Evolutionary conservation across 768 basidiomycete genomes (phyloP).

Genomic region (Mycena amicta): DNA sequence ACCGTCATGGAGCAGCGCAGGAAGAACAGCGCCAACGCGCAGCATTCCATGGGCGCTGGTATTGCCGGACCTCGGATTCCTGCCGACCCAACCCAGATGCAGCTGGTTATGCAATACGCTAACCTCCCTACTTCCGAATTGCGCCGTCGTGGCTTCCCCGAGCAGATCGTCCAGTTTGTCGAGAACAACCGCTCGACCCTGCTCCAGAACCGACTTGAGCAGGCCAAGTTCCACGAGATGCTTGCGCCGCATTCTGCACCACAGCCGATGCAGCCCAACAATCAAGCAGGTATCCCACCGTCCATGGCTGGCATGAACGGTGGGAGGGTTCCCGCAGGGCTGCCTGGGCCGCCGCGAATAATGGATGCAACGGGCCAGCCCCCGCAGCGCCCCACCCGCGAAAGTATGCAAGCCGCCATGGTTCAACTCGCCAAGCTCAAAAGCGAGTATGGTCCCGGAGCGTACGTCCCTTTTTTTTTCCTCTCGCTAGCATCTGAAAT

Average conservation of each 20-base stretch:
- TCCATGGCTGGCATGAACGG: too few species aligned
- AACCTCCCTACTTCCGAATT: slow-evolving; percentile 51
- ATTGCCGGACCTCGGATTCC: slow-evolving; percentile 7
- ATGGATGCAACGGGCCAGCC: slow-evolving; percentile 22
- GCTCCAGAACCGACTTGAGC: slow-evolving; percentile 43
- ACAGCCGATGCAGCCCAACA: background rate
- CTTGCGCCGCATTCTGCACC: slow-evolving; percentile 28
- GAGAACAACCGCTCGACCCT: slow-evolving; percentile 55
- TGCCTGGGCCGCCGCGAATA: slow-evolving; percentile 11
- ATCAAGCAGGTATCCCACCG: background rate
- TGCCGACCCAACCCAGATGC: slow-evolving; percentile 40
- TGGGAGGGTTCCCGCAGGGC: too few species aligned
- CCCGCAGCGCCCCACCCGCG: slow-evolving; percentile 32
- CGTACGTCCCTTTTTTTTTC: slow-evolving; percentile 24
- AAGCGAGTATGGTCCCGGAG: slow-evolving; percentile 33
- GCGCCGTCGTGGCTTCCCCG: slow-evolving; percentile 50
- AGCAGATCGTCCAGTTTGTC: slow-evolving; percentile 55
- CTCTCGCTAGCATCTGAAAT: slow-evolving; percentile 1
- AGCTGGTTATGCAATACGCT: slow-evolving; percentile 50
- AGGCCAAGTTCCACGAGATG: slow-evolving; percentile 37
- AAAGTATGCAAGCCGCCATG: slow-evolving; percentile 35
- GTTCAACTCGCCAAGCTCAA: slow-evolving; percentile 35
- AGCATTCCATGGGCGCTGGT: slow-evolving; percentile 1
- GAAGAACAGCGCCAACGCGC: slow-evolving; percentile 23
- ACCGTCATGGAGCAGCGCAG: slow-evolving; percentile 40